Evolutionary conservation across 2,329 filamentous ascomycete species (phyloP).

Genomic region (Lachnellula subtilissima): DNA sequence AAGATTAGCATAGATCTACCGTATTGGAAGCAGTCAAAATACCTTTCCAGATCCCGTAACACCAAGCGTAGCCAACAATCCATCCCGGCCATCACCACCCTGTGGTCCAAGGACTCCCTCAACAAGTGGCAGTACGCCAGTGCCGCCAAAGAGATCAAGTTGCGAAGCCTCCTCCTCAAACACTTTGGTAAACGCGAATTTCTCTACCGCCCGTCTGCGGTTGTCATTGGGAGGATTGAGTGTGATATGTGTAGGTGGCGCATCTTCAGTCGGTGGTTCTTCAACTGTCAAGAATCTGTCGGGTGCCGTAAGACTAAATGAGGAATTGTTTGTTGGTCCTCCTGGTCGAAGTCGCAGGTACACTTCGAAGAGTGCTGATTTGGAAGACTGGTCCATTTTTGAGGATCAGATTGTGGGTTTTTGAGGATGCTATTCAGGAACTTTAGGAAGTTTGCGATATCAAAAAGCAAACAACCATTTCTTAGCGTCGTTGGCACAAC

Average conservation of each 20-base stretch:
- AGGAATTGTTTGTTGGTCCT: conserved; percentile 35
- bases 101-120: conserved; percentile 73
- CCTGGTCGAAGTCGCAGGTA: conserved; percentile 80
- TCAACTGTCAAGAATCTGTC: conserved; percentile 82
- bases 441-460: background rate
- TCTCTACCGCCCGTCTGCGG: conserved; percentile 82
- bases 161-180: conserved; percentile 85
- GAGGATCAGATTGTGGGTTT: conserved; percentile 63
- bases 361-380: conserved; percentile 75
- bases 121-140: conserved; percentile 68
- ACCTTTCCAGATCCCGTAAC: conserved; percentile 98
- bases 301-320: conserved; percentile 35
- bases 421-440: conserved; percentile 39
- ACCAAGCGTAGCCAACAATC: conserved; percentile 82
- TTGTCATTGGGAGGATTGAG: conserved; percentile 77
- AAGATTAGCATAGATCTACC: conserved; percentile 4
- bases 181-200: conserved; percentile 89
- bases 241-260: conserved; percentile 64
- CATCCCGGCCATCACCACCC: conserved; percentile 78
- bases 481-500: background rate
- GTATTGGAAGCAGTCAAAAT: conserved; percentile 7
- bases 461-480: background rate
- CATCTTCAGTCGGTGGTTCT: conserved; percentile 38
- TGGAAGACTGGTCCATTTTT: conserved; percentile 38
- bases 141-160: conserved; percentile 79